Evolutionary conservation across 2,329 filamentous ascomycete species (phyloP), one percentile per base, ranked within the genome.

Genomic region (Alternaria metachromatica): DNA sequence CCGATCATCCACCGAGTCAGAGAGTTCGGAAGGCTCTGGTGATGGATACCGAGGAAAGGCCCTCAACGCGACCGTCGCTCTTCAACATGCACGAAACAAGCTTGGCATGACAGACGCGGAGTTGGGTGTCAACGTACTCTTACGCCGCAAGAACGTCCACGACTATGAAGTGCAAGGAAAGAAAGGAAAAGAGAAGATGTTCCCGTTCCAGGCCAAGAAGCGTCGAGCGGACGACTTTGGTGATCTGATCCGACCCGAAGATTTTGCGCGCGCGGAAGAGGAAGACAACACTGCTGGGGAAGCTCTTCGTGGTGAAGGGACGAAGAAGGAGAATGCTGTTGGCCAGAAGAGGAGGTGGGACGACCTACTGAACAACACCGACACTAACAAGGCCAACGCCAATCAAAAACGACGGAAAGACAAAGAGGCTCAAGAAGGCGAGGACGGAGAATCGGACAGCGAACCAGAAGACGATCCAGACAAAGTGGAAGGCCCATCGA

Each of bases 331-430:
- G 61, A 78, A 81, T 46, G 74, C 80, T 11, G 86, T 97, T 20
- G 96, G 95, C 18, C 94, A 95, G 83, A 99, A 99, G 82, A 88
- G 96, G 64, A 96, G 93, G 80, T 98, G 95, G 93, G 92, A 95
- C 69, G 93, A 96, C 64, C 82, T 88, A 21, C 74, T 82, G 10
- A 78, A 78, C 43, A 76, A 73, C 53, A 76, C 75, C 28, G 81
- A 78, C 51, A 81, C 63, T n/a, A 70, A 79, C 49, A 81, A 79
- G 33, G 71, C 77, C 62, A 70, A 72, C 41, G 80, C 82, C 18
- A 73, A 81, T 23, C 87, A 85, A 70, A 94, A 92, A 77, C 87
- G 90, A 25, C 84, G 87, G 11, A 87, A 75, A 60, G 80, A 81
- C 41, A 78, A 79, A 43, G 74, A 70, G 18, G 64, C 30, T 6